Evolutionary conservation across 129 eudicot genomes (phyloP).

Genomic region (Flaveria sonorensis): DNA sequence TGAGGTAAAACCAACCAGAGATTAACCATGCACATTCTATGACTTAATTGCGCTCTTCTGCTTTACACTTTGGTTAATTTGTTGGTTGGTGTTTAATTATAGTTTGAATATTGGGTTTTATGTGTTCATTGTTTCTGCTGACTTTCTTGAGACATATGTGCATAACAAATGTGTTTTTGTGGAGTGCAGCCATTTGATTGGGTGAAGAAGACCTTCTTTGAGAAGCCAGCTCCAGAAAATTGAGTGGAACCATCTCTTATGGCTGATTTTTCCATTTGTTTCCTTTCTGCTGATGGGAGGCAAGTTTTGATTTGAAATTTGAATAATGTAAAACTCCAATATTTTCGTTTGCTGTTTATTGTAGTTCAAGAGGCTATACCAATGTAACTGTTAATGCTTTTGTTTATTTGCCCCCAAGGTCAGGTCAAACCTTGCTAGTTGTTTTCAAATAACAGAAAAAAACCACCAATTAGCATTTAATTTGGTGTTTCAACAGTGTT

Average conservation of each 20-base stretch:
- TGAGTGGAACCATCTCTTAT: constrained; percentile 10
- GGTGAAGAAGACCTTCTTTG: constrained; percentile 51
- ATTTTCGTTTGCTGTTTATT: not conserved
- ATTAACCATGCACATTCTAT: not conserved
- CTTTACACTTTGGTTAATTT: not conserved
- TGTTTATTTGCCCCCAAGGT: not conserved
- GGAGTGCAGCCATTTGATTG: constrained; percentile 48
- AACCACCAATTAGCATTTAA: not conserved
- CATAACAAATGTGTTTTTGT: constrained; percentile 12
- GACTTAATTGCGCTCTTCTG: not conserved
- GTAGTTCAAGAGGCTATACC: not conserved
- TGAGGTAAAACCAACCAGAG: not conserved
- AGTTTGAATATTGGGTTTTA: not conserved
- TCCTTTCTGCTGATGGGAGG: constrained; percentile 41
- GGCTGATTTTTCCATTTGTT: constrained; percentile 28
- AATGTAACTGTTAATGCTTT: constrained; percentile 4
- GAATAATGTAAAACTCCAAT: constrained; percentile 34
- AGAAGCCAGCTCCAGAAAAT: constrained; percentile 41
- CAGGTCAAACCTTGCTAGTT: not conserved
- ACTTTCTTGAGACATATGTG: not conserved
- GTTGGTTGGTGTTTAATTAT: not conserved
- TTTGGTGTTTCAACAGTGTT: too few relatives aligned
- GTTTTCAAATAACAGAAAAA: not conserved
- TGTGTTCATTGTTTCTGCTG: not conserved
- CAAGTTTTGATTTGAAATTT: constrained; percentile 34